Base-by-base conservation (phyloP, 805 yeast species). In the Starmerella sp. region DNA sequence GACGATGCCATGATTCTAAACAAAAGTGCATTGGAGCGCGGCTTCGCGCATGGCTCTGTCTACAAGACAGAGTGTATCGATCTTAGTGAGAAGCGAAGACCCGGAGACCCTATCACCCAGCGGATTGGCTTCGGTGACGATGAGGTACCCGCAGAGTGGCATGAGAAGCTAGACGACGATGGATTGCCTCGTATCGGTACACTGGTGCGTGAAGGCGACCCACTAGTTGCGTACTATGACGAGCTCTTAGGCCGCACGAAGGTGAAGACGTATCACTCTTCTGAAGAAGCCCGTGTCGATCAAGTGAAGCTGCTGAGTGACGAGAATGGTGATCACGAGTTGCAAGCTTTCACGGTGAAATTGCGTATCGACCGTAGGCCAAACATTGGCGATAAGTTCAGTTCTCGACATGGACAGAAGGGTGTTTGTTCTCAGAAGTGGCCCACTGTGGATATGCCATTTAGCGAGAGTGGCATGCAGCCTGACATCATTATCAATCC, bases 1-100 rank as follows among this genome's bases (percentile, higher is more conserved):
- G 98, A 93, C 74, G 98, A 93, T 72, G 98, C 98, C 68, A 91
- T 93, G 97, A 93, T 93, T 66, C 80, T 93, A 63, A 93, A 93
- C 72, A 93, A 93, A 71, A 86, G 95, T 51, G 97, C 97, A 0
- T 95, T 90, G 65, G 98, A 93, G 73, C 80, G 98, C 70, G 98
- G 98, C 0, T 93, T 93, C 62, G 97, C 95, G 17, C 91, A 93
- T 65, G 98, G 98, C 73, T 86, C 95, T 8, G 95, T 93, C 61
- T 89, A 86, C 73, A 93, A 93, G 72, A 93, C 86, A 34, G 98
- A 93, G 69, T 88, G 87, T 72, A 78, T 93, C 52, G 97, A 93
- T 64, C 75, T 93, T 55, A 73, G 85, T 3, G 75, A 77, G 70
- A 79, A 80, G 60, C 80, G 96, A 71, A 80, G 89, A 65, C 78